These are phyloP conservation scores for Byssochlamys sp. DNA, from an alignment of 2,329 filamentous ascomycete species.

Conservation along the genomic window DNA sequence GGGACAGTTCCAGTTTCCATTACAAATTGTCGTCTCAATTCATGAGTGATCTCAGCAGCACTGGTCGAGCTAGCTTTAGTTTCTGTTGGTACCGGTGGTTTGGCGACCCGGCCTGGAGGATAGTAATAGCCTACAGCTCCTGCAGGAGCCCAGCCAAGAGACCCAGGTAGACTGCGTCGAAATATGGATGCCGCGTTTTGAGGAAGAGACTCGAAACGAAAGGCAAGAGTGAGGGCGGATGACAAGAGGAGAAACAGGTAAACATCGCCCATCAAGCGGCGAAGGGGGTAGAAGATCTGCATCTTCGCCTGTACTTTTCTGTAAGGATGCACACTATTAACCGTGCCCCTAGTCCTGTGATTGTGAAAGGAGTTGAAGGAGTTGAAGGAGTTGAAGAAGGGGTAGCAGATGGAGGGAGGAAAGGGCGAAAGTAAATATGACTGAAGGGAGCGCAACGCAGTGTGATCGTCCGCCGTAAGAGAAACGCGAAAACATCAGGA, in stretches of 20 bases:
- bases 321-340: neutral
- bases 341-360: neutral
- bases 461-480: neutral
- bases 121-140: constrained; percentile 14
- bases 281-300: neutral
- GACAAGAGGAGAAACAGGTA: constrained; percentile 5
- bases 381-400: neutral
- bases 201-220: constrained; percentile 3
- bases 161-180: constrained; percentile 12
- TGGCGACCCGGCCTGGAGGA: constrained; percentile 8
- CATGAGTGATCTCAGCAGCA: constrained; percentile 2
- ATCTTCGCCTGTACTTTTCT: neutral
- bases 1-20: neutral
- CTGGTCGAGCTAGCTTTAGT: constrained; percentile 1
- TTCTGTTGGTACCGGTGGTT: constrained; percentile 2
- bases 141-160: constrained; percentile 11
- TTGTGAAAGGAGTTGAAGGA: neutral
- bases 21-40: neutral
- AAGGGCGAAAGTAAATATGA: neutral
- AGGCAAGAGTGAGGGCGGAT: constrained; percentile 6
- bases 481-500: neutral
- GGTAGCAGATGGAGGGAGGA: neutral
- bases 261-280: constrained; percentile 3
- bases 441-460: neutral
- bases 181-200: constrained; percentile 2